These are phyloP conservation scores for Caloboletus inedulis DNA, from an alignment of 1,284 basidiomycete genomes.

Conservation along the genomic window DNA sequence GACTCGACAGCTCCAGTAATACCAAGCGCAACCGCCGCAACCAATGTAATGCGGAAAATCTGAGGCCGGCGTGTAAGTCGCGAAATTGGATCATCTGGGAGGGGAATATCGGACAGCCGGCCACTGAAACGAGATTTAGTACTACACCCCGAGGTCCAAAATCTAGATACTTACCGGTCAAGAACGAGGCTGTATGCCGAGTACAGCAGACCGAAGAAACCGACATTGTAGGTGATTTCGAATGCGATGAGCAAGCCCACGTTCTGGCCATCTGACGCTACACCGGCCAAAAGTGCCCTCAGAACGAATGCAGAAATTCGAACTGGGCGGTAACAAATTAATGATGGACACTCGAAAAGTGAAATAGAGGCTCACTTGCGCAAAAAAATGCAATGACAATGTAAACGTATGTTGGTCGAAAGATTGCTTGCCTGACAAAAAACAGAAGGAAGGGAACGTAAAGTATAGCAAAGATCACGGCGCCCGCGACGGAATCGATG, in stretches of 20 bases:
- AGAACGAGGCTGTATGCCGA: slow-evolving; percentile 35
- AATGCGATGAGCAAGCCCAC: slow-evolving; percentile 25
- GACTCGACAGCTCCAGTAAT: slow-evolving; percentile 35
- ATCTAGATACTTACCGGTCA: slow-evolving; percentile 27
- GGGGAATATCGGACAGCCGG: slow-evolving; percentile 21
- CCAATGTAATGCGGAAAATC: slow-evolving; percentile 35
- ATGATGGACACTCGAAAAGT: background rate
- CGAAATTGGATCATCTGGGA: slow-evolving; percentile 25
- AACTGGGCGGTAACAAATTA: slow-evolving; percentile 21
- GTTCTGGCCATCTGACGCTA: slow-evolving; percentile 22
- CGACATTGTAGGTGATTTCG: slow-evolving; percentile 34
- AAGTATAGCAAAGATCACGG: slow-evolving; percentile 44
- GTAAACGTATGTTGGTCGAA: slow-evolving; percentile 41
- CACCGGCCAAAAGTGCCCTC: slow-evolving; percentile 31
- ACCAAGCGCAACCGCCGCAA: slow-evolving; percentile 38
- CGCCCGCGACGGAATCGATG: slow-evolving; percentile 43
- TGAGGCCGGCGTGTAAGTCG: slow-evolving; percentile 32
- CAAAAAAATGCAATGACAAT: slow-evolving; percentile 45
- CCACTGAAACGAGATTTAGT: slow-evolving; percentile 15
- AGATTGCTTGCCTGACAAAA: slow-evolving; percentile 38
- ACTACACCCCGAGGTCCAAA: background rate
- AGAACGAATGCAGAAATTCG: slow-evolving; percentile 33
- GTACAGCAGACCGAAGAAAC: slow-evolving; percentile 37
- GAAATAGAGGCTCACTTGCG: slow-evolving; percentile 35
- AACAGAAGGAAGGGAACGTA: slow-evolving; percentile 40